These are phyloP conservation scores for Teratosphaeria viscida DNA, from an alignment of 2,329 filamentous ascomycete species.

Conservation along the genomic window DNA sequence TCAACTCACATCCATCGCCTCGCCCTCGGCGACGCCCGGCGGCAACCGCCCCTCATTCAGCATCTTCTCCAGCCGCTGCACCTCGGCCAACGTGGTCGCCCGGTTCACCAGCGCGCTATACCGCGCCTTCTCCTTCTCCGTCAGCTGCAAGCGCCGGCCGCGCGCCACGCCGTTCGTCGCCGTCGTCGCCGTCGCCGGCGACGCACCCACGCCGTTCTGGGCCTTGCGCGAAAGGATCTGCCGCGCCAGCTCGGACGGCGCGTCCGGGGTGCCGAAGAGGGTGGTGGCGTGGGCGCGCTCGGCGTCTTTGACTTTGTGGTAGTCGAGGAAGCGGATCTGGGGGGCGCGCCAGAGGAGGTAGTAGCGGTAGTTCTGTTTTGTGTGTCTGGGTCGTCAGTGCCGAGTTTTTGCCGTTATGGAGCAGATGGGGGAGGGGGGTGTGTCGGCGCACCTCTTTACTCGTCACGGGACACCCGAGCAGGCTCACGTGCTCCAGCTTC, in stretches of 20 bases:
- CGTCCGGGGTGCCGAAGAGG: conserved; percentile 64
- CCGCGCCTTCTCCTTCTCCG: conserved; percentile 74
- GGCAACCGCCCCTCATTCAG: conserved; percentile 82
- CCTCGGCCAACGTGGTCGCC: conserved; percentile 82
- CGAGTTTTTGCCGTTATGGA: too few relatives aligned
- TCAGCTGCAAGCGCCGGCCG: conserved; percentile 45
- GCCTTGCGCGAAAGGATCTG: conserved; percentile 63
- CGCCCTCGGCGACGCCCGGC: conserved; percentile 17
- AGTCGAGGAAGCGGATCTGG: conserved; percentile 81
- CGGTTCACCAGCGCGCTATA: conserved; percentile 80
- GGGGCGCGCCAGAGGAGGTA: conserved; percentile 86
- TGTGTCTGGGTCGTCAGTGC: conserved; percentile 1
- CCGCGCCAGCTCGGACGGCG: conserved; percentile 66
- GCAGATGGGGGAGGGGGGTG: too few relatives aligned
- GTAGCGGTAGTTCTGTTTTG: conserved; percentile 68
- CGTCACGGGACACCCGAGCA: conserved; percentile 81
- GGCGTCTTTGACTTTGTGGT: conserved; percentile 75
- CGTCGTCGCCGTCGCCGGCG: conserved; percentile 24
- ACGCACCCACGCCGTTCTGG: conserved; percentile 28
- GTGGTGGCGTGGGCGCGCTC: conserved; percentile 68
- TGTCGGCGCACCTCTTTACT: conserved; percentile 68
- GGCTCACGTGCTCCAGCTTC: conserved; percentile 65
- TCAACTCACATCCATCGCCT: conserved; percentile 27
- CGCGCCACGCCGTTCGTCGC: conserved; percentile 28
- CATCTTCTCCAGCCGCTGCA: conserved; percentile 82